Evolutionary conservation across 495 filamentous ascomycete species (phyloP).

Genomic region (Penicillium macrosclerotiorum): DNA sequence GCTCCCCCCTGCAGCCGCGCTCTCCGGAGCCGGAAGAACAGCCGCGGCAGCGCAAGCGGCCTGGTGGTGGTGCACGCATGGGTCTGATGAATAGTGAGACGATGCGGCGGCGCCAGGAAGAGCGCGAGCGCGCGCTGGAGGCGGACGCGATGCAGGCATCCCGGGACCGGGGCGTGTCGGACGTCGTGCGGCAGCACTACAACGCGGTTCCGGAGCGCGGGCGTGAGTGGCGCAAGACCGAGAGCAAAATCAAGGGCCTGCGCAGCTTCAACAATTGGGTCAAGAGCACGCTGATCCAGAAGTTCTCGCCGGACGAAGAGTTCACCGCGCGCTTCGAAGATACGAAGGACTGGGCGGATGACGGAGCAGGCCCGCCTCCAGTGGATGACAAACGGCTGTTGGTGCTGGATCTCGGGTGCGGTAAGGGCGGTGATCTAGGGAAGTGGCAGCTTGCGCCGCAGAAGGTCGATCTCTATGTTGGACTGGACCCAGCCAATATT

Average conservation of each 20-base stretch:
- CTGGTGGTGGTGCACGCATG: constrained; percentile 77
- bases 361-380: constrained; percentile 43
- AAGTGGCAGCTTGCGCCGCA: constrained; percentile 95
- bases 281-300: constrained; percentile 94
- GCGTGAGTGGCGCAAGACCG: constrained; percentile 89
- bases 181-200: constrained; percentile 90
- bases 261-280: constrained; percentile 98
- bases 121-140: constrained; percentile 60
- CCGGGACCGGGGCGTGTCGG: constrained; percentile 61
- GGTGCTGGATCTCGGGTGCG: constrained; percentile 92
- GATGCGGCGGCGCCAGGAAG: constrained; percentile 62
- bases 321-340: constrained; percentile 43
- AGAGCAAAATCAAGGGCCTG: constrained; percentile 89
- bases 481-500: constrained; percentile 87
- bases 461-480: constrained; percentile 82
- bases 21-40: constrained; percentile 42
- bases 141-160: constrained; percentile 49
- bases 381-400: constrained; percentile 54
- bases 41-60: constrained; percentile 76
- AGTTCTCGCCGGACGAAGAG: constrained; percentile 85
- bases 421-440: constrained; percentile 90
- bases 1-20: constrained; percentile 36
- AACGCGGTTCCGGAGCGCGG: constrained; percentile 88
- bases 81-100: constrained; percentile 66
- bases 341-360: constrained; percentile 51